Evolutionary conservation across 1,139 yeast genomes (phyloP).

Genomic region (Meyerozyma athensensis): DNA sequence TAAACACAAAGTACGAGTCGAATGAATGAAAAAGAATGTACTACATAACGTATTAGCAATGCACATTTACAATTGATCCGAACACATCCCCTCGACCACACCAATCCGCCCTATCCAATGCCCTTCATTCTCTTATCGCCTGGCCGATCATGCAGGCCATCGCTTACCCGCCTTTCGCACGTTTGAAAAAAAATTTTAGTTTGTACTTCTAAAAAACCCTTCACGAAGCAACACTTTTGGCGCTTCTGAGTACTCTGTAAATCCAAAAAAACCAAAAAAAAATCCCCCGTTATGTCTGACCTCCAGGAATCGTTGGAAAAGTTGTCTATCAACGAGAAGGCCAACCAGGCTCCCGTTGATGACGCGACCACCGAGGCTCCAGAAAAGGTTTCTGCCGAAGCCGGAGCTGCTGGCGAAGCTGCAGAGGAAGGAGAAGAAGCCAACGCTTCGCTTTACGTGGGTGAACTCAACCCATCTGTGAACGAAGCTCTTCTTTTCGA

Average conservation of each 20-base stretch:
- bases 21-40: no score
- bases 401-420: constrained; percentile 23
- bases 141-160: background rate
- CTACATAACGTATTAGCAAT: no score
- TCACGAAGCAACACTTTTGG: background rate
- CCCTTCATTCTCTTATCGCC: background rate
- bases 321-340: constrained; percentile 38
- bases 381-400: constrained; percentile 14
- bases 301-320: constrained; percentile 54
- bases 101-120: no score
- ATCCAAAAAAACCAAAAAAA: constrained; percentile 2
- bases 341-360: constrained; percentile 23
- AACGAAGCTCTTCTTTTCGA: constrained; percentile 95
- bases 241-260: background rate
- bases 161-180: constrained; percentile 2
- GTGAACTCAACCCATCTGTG: constrained; percentile 90
- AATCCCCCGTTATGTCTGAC: constrained; percentile 1
- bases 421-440: constrained; percentile 40
- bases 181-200: background rate
- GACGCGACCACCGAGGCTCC: constrained; percentile 18
- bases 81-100: no score
- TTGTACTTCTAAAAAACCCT: constrained; percentile 2
- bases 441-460: constrained; percentile 92
- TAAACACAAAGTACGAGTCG: no score
- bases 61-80: no score